These are phyloP conservation scores for Phyllosticta citrichinensis DNA, from an alignment of 2,329 filamentous ascomycete genomes.

Conservation along the genomic window DNA sequence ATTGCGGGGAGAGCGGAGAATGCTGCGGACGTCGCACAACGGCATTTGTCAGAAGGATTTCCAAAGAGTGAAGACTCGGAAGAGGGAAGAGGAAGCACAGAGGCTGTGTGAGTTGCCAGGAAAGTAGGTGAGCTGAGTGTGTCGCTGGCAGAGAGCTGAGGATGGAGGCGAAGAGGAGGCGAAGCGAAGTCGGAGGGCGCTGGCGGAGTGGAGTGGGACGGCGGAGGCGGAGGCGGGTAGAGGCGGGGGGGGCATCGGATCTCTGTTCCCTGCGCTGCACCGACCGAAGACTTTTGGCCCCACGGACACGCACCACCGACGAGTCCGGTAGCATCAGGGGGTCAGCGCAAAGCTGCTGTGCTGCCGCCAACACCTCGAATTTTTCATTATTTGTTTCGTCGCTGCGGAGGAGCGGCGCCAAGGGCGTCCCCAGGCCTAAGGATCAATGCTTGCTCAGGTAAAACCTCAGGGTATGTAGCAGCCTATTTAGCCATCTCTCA, in stretches of 20 bases:
- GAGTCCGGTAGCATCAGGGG: neutral
- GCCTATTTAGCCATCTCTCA: neutral
- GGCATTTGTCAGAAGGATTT: neutral
- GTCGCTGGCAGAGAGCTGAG: no score
- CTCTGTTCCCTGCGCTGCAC: neutral
- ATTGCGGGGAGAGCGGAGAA: neutral
- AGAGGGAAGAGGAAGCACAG: no score
- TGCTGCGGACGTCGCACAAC: neutral
- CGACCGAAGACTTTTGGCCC: neutral
- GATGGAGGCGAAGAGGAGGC: neutral
- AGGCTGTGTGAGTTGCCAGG: no score
- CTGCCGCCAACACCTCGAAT: neutral
- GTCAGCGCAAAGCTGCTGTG: neutral
- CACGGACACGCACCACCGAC: neutral
- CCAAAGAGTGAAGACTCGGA: neutral
- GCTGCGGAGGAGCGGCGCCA: neutral
- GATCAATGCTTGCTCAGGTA: neutral
- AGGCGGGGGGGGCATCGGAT: no score
- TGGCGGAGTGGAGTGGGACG: no score
- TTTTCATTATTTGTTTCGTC: neutral
- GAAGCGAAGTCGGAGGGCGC: neutral
- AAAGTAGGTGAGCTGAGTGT: no score
- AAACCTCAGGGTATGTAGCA: neutral
- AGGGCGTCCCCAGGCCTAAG: neutral
- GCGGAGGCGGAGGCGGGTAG: neutral